Evolutionary conservation across 768 basidiomycete species (phyloP).

Genomic region (Lentinus brumalis): DNA sequence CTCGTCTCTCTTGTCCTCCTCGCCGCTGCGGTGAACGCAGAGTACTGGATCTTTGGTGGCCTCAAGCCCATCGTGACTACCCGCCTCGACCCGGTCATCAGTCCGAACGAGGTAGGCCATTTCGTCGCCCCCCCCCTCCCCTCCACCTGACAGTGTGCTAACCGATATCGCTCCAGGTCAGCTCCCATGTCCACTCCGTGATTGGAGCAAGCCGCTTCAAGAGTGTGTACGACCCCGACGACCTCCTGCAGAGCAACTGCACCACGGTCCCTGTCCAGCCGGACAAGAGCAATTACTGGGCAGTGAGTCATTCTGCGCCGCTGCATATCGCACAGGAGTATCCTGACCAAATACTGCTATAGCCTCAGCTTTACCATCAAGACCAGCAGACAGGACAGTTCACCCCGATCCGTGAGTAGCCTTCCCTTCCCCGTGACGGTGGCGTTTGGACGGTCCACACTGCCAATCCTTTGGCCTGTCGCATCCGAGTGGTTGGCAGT

Average conservation of each 20-base stretch:
- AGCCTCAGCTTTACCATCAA: conserved; percentile 25
- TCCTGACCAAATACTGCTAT: neutral
- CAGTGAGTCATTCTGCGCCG: conserved; percentile 8
- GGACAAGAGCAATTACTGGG: conserved; percentile 29
- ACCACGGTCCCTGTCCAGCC: conserved; percentile 19
- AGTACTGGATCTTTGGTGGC: conserved; percentile 19
- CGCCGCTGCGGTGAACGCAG: conserved; percentile 9
- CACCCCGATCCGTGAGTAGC: conserved; percentile 20
- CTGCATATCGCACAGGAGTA: neutral
- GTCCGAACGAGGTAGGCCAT: conserved; percentile 3
- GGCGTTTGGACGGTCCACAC: no score
- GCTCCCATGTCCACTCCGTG: conserved; percentile 19
- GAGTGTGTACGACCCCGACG: conserved; percentile 11
- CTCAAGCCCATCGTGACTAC: conserved; percentile 12
- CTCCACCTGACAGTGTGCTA: neutral
- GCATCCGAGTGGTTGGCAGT: no score
- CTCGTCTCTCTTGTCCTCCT: conserved; percentile 11
- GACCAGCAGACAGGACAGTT: conserved; percentile 18
- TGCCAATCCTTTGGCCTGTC: no score
- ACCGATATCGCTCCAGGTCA: conserved; percentile 5
- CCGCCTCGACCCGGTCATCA: conserved; percentile 20
- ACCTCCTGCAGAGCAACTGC: conserved; percentile 19
- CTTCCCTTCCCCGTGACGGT: neutral
- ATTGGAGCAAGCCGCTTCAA: conserved; percentile 19
- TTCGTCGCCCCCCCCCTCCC: neutral